Evolutionary conservation across 192 early-diverging fungal species (phyloP).

Genomic region (Dissophora ornata): DNA sequence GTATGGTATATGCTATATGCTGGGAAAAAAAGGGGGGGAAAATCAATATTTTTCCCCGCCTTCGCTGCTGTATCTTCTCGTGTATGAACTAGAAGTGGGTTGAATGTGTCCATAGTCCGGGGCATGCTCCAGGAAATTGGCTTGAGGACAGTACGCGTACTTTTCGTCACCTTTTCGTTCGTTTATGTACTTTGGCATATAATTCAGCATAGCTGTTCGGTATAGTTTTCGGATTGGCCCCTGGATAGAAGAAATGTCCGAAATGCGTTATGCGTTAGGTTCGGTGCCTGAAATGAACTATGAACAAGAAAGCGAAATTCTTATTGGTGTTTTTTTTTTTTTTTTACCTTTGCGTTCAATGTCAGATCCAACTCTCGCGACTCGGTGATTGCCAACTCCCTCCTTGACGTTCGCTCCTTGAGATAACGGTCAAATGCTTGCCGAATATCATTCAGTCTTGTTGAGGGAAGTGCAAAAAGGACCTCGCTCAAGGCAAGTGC

Average conservation of each 20-base stretch:
- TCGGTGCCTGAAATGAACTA: too few relatives aligned
- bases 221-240: too few relatives aligned
- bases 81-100: too few relatives aligned
- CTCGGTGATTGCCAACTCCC: conserved; percentile 19
- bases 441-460: conserved; percentile 10
- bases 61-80: too few relatives aligned
- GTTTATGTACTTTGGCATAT: conserved; percentile 27
- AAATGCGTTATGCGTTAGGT: too few relatives aligned
- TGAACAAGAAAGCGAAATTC: too few relatives aligned
- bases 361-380: conserved; percentile 21
- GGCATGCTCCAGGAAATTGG: conserved; percentile 20
- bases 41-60: too few relatives aligned
- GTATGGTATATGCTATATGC: too few relatives aligned
- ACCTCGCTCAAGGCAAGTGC: conserved; percentile 27
- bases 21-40: too few relatives aligned
- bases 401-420: not conserved
- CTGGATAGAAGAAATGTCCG: not conserved
- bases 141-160: too few relatives aligned
- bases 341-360: conserved; percentile 26
- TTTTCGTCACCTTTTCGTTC: conserved; percentile 30
- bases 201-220: conserved; percentile 32
- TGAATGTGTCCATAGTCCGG: conserved; percentile 38
- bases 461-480: conserved; percentile 17
- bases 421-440: too few relatives aligned
- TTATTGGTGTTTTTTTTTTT: not conserved